Percentiles rank a stretch among this genome's conserved stretches.
Evolutionary conservation across 2,329 filamentous ascomycete genomes (phyloP).

Genomic region (Phaeoacremonium minimum): DNA sequence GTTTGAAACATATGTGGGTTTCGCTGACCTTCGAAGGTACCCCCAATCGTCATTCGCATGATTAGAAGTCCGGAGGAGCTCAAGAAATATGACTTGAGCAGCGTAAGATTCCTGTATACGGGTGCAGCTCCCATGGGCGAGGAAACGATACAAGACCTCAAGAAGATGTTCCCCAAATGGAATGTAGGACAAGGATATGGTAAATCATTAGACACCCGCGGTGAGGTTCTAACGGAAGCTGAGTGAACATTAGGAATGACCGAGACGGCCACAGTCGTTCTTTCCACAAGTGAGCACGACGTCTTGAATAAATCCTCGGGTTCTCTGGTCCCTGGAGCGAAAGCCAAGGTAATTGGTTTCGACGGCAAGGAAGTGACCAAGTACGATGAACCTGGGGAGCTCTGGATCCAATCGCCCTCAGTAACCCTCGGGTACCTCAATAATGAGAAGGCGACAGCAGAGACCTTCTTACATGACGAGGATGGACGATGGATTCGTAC

Average conservation of each 20-base stretch:
- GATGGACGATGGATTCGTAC: constrained; percentile 77
- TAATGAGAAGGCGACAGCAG: constrained; percentile 76
- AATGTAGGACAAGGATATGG: constrained; percentile 67
- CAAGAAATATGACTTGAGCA: constrained; percentile 67
- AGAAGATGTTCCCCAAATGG: constrained; percentile 58
- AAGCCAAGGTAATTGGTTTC: constrained; percentile 61
- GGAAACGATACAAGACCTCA: constrained; percentile 65
- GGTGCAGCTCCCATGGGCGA: constrained; percentile 75
- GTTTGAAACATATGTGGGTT: neutral
- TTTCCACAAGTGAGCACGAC: constrained; percentile 55
- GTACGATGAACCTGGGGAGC: constrained; percentile 68
- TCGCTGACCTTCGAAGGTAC: constrained; percentile 49
- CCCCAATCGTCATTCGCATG: constrained; percentile 77
- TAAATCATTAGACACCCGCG: constrained; percentile 21
- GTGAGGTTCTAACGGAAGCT: neutral
- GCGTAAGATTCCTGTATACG: constrained; percentile 61
- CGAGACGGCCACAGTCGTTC: constrained; percentile 70
- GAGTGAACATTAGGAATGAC: constrained; percentile 54
- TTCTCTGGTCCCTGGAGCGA: constrained; percentile 59
- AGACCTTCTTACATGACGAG: constrained; percentile 66
- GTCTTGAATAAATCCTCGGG: constrained; percentile 70
- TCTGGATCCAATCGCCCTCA: constrained; percentile 72
- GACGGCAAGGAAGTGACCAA: constrained; percentile 67
- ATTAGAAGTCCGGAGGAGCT: constrained; percentile 58
- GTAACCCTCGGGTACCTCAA: constrained; percentile 81